Conservation (phyloP, 1,139 yeast genomes). For the Kurtzmaniella quercitrusa region DNA sequence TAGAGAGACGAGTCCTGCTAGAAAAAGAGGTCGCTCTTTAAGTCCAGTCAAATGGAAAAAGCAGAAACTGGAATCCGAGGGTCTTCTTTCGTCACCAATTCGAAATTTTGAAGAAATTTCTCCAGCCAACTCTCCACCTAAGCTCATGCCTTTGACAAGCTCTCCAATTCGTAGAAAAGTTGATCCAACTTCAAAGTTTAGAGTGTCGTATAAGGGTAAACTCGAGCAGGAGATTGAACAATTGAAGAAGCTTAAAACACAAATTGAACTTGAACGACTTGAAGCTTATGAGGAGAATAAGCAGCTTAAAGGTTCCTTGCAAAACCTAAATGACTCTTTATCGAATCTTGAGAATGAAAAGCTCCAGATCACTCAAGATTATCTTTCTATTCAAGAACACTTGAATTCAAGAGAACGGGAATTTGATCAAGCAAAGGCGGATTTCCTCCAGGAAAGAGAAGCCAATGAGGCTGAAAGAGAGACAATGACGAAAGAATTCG, state of each 20-base stretch:
- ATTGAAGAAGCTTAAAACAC: slow-evolving; percentile 6
- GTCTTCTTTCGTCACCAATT: slow-evolving; percentile 1
- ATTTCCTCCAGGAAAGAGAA: neutral
- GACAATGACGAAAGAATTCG: slow-evolving; percentile 1
- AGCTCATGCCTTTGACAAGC: neutral
- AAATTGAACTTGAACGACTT: slow-evolving; percentile 6
- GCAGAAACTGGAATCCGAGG: neutral
- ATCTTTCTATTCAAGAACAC: slow-evolving; percentile 3
- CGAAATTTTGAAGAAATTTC: neutral
- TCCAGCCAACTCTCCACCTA: neutral
- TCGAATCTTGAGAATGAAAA: neutral
- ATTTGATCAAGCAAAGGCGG: neutral
- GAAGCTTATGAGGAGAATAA: neutral
- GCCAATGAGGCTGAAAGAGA: slow-evolving; percentile 3
- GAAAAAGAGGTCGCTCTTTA: slow-evolving; percentile 3
- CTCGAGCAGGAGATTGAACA: slow-evolving; percentile 2
- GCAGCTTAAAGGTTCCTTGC: neutral
- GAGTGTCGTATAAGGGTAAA: slow-evolving; percentile 2
- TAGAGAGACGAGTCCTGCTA: slow-evolving; percentile 1
- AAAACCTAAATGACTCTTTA: neutral
- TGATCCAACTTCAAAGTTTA: neutral
- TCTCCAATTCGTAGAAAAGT: neutral
- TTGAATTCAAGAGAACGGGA: slow-evolving; percentile 5
- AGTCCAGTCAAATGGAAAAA: slow-evolving; percentile 3
- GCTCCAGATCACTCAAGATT: neutral